A percentile compares a stretch with the other conserved stretches of the same genome.
These are phyloP conservation scores for Platismatia glauca DNA, from an alignment of 495 filamentous ascomycete species.

Conservation along the genomic window DNA sequence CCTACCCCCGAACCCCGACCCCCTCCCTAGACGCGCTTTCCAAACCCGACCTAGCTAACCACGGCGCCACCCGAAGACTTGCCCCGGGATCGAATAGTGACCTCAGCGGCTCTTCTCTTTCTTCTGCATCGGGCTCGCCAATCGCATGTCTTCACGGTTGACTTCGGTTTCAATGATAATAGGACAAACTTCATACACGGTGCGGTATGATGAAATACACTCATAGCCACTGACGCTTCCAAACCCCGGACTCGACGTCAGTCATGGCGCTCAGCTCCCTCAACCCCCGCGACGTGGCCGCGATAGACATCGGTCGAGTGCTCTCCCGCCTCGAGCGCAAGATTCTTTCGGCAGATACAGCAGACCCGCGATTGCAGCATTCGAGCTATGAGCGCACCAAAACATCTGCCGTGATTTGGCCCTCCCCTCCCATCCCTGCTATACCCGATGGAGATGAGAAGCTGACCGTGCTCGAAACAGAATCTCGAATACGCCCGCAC, in stretches of 20 bases:
- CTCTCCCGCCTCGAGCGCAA: conserved; percentile 64
- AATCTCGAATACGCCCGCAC: conserved; percentile 75
- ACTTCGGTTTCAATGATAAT: neutral
- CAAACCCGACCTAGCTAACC: neutral
- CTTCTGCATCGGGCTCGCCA: neutral
- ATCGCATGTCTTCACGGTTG: neutral
- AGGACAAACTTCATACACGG: neutral
- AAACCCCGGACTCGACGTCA: neutral
- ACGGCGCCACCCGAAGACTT: neutral
- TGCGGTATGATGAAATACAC: neutral
- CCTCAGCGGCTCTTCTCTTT: neutral
- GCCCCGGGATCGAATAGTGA: neutral
- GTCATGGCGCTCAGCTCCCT: neutral
- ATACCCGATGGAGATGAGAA: neutral
- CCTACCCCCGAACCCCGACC: too few species aligned
- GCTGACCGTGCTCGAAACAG: conserved; percentile 29
- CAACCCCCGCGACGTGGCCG: conserved; percentile 30
- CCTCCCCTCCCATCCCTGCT: neutral
- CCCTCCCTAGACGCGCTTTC: neutral
- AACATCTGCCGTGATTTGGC: conserved; percentile 49
- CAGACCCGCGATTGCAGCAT: conserved; percentile 49
- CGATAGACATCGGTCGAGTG: conserved; percentile 61
- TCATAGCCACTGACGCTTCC: neutral
- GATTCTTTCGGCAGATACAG: conserved; percentile 52
- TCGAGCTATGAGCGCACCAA: conserved; percentile 65